Percentiles rank a stretch among this genome's conserved stretches.
These are phyloP conservation scores for Drechmeria coniospora DNA, from an alignment of 2,329 filamentous ascomycete genomes.

Conservation along the genomic window DNA sequence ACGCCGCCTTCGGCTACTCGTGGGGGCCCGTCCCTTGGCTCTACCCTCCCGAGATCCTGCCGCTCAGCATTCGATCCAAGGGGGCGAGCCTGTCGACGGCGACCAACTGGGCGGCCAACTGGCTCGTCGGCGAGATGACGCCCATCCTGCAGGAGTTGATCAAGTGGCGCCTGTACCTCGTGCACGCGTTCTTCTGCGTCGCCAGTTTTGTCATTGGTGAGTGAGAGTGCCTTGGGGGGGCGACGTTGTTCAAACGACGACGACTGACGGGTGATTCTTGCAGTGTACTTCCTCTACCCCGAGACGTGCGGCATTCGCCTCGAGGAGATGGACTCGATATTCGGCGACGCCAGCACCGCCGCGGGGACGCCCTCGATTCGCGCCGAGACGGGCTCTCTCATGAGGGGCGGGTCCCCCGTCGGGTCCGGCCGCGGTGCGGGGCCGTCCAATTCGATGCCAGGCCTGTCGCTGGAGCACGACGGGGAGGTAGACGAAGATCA, in stretches of 20 bases:
- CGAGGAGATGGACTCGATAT: slow-evolving; percentile 91
- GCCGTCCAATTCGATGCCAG: slow-evolving; percentile 57
- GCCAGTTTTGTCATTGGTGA: slow-evolving; percentile 90
- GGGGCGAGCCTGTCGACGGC: slow-evolving; percentile 92
- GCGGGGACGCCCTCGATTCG: slow-evolving; percentile 62
- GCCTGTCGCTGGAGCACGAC: slow-evolving; percentile 60
- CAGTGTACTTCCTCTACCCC: slow-evolving; percentile 94
- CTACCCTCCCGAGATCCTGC: slow-evolving; percentile 96
- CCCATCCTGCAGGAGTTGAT: slow-evolving; percentile 86
- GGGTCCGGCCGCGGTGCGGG: slow-evolving; percentile 55
- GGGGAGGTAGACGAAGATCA: slow-evolving; percentile 42
- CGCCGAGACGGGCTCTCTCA: slow-evolving; percentile 64
- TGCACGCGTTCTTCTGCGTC: slow-evolving; percentile 95
- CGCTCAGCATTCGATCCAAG: slow-evolving; percentile 91
- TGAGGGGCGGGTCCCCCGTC: slow-evolving; percentile 56
- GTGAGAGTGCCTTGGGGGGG: slow-evolving; percentile 20
- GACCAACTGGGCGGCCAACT: slow-evolving; percentile 97
- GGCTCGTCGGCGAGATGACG: slow-evolving; percentile 89
- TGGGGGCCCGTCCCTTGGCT: slow-evolving; percentile 98
- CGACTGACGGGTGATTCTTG: slow-evolving; percentile 7
- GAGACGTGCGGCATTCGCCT: slow-evolving; percentile 90
- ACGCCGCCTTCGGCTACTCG: slow-evolving; percentile 83
- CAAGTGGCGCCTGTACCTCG: slow-evolving; percentile 81
- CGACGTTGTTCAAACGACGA: background rate
- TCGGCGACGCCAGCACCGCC: slow-evolving; percentile 80